These are phyloP conservation scores for Ampelocalamus luodianensis DNA, from an alignment of 176 grass and related monocot genomes.

Conservation along the genomic window DNA sequence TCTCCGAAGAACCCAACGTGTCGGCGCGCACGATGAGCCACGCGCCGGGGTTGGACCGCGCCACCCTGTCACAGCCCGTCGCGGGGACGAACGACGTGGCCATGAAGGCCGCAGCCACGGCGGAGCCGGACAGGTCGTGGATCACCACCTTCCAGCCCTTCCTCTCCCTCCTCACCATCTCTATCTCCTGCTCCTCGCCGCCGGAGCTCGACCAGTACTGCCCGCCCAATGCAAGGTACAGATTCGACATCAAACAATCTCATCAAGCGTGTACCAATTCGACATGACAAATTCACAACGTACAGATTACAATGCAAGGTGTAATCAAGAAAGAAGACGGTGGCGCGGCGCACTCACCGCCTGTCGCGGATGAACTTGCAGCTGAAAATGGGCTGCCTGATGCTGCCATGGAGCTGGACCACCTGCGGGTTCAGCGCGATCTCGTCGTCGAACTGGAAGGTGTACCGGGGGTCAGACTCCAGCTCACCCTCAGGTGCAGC, in stretches of 20 bases:
- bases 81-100: conserved; percentile 88
- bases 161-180: conserved; percentile 53
- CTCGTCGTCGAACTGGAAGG: conserved; percentile 81
- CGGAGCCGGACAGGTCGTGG: conserved; percentile 87
- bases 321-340: not conserved
- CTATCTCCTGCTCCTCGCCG: conserved; percentile 47
- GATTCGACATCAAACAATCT: not conserved
- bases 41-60: conserved; percentile 82
- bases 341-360: conserved; percentile 38
- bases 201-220: conserved; percentile 55
- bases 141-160: conserved; percentile 94
- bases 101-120: conserved; percentile 87
- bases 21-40: conserved; percentile 75
- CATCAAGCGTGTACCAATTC: not conserved
- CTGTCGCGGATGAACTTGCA: conserved; percentile 84
- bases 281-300: not conserved
- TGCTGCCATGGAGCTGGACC: conserved; percentile 63
- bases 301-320: not conserved
- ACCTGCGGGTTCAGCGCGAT: conserved; percentile 70
- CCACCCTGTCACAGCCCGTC: conserved; percentile 69
- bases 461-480: conserved; percentile 74
- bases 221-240: conserved; percentile 26
- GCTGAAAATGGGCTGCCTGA: conserved; percentile 80
- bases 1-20: conserved; percentile 49
- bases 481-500: conserved; percentile 66